Evolutionary conservation across 2,329 filamentous ascomycete species (phyloP), one percentile per base, ranked within the genome.

Genomic region (Penicillium sp.): DNA sequence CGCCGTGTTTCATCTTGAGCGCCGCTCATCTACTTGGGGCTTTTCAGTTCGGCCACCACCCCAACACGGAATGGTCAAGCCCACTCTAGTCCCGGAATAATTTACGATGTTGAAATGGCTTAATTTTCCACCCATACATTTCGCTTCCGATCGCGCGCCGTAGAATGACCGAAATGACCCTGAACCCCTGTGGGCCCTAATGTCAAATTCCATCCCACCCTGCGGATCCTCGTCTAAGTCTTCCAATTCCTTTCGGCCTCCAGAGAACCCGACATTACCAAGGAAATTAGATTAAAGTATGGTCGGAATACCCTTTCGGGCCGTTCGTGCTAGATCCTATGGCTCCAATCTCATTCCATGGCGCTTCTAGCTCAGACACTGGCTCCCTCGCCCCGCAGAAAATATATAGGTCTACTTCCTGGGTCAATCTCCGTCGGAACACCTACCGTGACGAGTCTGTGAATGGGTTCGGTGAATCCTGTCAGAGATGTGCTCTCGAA

Each of bases 1-100:
- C 60, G 56, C 53, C 39, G 6, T 55, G 65, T 67, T 67, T 67
- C 65, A 67, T 42, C 54, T 65, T 65, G 46, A 65, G 37, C 46
- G 53, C 49, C 25, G 37, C 44, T 61, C 61, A 66, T 62, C 60
- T 63, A 56, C 50, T 16, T 53, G 46, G 55, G 35, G 45, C 37
- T 55, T 39, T 55, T 44, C 33, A 21, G 29, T 46, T 62, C 62
- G 61, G 61, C 51, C 51, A 49, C 50, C 11, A 46, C 52, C 57
- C 57, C 45, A 61, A 62, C 37, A 52, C 8, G 59, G 59, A 43
- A 64, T 56, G 53, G 55, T 26, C 29, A 21, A 64, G 27, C 47
- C 57, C 51, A 52, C 50, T 44, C 44, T 57, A 45, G 55, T 53
- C 54, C 55, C 57, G 57, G 57, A 61, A 53, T 45, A 62, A 64